Conservation (phyloP, 2,329 filamentous ascomycete genomes). For the Colletotrichum sojae region DNA sequence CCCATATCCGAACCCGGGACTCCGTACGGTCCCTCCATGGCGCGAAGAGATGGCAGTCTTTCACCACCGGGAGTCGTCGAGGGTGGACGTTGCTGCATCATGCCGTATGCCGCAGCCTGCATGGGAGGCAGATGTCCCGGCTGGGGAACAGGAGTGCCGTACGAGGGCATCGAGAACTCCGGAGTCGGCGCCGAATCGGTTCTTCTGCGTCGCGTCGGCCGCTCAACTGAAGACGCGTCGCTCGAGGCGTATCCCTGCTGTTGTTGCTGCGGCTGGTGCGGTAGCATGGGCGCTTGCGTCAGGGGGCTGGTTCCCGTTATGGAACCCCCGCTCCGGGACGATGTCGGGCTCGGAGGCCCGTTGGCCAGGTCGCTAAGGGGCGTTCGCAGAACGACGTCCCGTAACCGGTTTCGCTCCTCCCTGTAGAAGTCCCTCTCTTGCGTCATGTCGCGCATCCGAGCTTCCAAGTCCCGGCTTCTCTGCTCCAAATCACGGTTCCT, state of each 20-base stretch:
- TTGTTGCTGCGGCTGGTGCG: conserved; percentile 44
- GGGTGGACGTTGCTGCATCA: conserved; percentile 53
- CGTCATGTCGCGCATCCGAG: conserved; percentile 65
- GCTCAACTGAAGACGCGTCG: conserved; percentile 61
- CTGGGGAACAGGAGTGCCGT: conserved; percentile 53
- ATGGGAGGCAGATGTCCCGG: conserved; percentile 59
- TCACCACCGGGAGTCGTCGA: conserved; percentile 57
- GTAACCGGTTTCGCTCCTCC: conserved; percentile 79
- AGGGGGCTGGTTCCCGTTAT: conserved; percentile 56
- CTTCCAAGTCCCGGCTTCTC: background rate
- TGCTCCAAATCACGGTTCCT: conserved; percentile 75
- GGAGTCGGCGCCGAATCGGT: conserved; percentile 60
- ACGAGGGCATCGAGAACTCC: conserved; percentile 57
- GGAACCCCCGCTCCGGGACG: conserved; percentile 52
- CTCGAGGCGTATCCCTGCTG: conserved; percentile 53
- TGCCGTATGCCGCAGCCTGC: conserved; percentile 54
- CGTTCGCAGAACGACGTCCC: conserved; percentile 74
- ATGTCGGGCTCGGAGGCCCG: conserved; percentile 66
- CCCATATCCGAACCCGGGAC: conserved; percentile 18
- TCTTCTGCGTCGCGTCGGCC: conserved; percentile 61
- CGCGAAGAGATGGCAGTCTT: conserved; percentile 63
- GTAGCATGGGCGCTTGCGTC: conserved; percentile 46
- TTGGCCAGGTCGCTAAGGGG: conserved; percentile 68
- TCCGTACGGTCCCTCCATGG: conserved; percentile 55
- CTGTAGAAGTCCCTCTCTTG: conserved; percentile 82